These are phyloP conservation scores for Pleoardoris graminearum DNA, from an alignment of 2,329 filamentous ascomycete species.

Conservation along the genomic window DNA sequence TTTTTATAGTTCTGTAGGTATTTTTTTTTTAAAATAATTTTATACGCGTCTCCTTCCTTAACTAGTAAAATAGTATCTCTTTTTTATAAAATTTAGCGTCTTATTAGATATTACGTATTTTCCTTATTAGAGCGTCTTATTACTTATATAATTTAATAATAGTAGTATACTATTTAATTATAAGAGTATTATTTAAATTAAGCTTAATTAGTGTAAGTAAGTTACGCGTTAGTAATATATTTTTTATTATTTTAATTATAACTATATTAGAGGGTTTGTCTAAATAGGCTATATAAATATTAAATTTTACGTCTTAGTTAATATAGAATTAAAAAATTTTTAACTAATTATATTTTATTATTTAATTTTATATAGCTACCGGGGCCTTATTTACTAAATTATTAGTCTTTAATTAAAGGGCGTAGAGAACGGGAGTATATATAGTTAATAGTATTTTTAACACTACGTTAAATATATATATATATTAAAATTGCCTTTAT, in stretches of 20 bases:
- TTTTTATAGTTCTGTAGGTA: neutral
- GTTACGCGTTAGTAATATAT: constrained; percentile 1
- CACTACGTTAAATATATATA: too few relatives aligned
- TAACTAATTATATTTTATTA: neutral
- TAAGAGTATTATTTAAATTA: neutral
- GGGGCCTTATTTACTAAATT: neutral
- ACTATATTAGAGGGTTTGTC: neutral
- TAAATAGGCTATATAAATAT: neutral
- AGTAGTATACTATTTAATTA: neutral
- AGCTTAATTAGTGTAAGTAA: constrained; percentile 1
- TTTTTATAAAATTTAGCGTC: neutral
- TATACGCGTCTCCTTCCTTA: neutral
- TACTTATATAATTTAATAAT: neutral
- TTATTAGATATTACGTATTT: neutral
- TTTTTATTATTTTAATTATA: neutral
- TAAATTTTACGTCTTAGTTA: too few relatives aligned
- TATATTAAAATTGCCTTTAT: too few relatives aligned
- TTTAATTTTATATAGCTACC: neutral
- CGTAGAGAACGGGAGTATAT: neutral
- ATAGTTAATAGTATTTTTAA: neutral
- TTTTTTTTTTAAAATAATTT: constrained; percentile 1
- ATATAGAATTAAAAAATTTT: too few relatives aligned
- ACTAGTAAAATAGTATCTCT: neutral
- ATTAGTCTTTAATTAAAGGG: neutral
- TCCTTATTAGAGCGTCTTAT: neutral